A percentile compares a stretch with the other conserved stretches of the same genome.
Evolutionary conservation across 164 flowering plant species (phyloP).

Genomic region (Nymphaea colorata): DNA sequence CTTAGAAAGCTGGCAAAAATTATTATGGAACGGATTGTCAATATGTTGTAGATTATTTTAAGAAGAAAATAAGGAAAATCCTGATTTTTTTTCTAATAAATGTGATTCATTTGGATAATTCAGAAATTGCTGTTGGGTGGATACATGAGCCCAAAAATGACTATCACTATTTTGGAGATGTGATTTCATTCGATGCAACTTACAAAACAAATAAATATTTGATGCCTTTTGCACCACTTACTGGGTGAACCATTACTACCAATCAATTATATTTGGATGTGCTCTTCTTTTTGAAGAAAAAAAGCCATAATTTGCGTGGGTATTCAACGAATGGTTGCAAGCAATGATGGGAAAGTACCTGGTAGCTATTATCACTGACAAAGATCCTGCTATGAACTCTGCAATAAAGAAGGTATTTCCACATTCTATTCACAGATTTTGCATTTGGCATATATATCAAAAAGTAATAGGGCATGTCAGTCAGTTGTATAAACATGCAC

Average conservation of each 20-base stretch:
- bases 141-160: background rate
- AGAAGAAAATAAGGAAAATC: background rate
- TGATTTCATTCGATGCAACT: constrained; percentile 4
- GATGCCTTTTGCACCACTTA: background rate
- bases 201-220: too few species aligned
- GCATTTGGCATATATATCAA: constrained; percentile 4
- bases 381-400: background rate
- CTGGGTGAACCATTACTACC: constrained; percentile 5
- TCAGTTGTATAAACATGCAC: background rate
- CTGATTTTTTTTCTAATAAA: too few species aligned
- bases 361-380: constrained; percentile 6
- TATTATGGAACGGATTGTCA: background rate
- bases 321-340: constrained; percentile 2
- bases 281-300: constrained; percentile 3
- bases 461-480: background rate
- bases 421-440: constrained; percentile 1
- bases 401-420: constrained; percentile 7
- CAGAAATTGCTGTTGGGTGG: constrained; percentile 6
- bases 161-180: constrained; percentile 6
- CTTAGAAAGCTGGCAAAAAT: too few species aligned
- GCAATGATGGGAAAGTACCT: constrained; percentile 6
- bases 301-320: constrained; percentile 3
- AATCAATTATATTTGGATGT: constrained; percentile 1
- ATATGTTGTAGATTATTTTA: constrained; percentile 1
- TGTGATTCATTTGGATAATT: too few species aligned